Base-by-base conservation (phyloP, 495 filamentous ascomycete genomes). In the Poronia punctata region DNA sequence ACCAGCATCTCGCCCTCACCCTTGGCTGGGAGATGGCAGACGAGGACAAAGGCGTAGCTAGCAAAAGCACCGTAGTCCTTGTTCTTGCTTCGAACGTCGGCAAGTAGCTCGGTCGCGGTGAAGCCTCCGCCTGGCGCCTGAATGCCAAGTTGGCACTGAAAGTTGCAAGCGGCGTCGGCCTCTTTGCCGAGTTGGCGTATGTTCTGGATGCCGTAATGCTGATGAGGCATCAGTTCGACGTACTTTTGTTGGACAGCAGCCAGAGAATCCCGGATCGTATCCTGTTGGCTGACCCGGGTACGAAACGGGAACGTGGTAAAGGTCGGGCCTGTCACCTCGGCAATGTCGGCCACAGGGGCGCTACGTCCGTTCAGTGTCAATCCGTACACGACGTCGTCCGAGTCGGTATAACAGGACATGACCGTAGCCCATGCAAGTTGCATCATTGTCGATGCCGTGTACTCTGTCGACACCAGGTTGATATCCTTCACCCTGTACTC, bases 291-390 rank as follows among this genome's bases (percentile, higher is more conserved):
- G 15, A 47, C 8, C 10, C 19, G 37, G 3, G 78, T 52, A 0
- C 76, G 67, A 14, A 75, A 49, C 4, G 78, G 78, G 0, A 79
- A 56, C 0, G 78, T 80, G 11, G 76, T 66, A 35, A 81, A 72
- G 72, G 53, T 7, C 14, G 76, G 64, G 1, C 70, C 73, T 8
- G 61, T 50, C 10, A 75, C 62, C 5, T 54, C 43, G 20, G 65
- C 60, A 12, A 78, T 56, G 15, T 60, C 64, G 5, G 49, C 40
- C 1, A 75, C 53, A 8, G 65, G 52, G 9, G 60, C 59, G n/a
- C 62, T 57, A 3, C 72, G 53, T 22, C 69, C 68, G 29, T 45
- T 57, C 9, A 76, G 60, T 3, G 67, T 79, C 39, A 68, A 66
- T 0, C 70, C 39, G 30, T 40, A 42, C 15, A 45, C 17, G 5